Evolutionary conservation across 2,329 filamentous ascomycete species (phyloP).

Genomic region (Drechslerella dactyloides): DNA sequence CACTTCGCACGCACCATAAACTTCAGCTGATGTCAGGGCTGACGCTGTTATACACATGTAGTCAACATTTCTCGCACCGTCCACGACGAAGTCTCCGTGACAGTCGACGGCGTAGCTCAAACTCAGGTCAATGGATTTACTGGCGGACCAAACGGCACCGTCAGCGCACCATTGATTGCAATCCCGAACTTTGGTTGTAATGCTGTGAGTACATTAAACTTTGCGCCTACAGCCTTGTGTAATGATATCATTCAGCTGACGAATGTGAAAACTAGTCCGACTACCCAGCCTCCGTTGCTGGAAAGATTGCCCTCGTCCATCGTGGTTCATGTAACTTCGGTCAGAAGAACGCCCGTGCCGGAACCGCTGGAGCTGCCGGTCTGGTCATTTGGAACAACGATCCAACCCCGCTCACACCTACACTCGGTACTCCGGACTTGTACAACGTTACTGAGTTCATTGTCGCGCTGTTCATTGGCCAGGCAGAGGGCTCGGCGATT

Average conservation of each 20-base stretch:
- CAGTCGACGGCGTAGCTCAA: constrained; percentile 10
- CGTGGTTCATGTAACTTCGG: constrained; percentile 68
- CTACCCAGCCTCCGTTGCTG: constrained; percentile 64
- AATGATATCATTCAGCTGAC: not conserved
- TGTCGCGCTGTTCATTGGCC: constrained; percentile 33
- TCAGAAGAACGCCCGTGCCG: constrained; percentile 66
- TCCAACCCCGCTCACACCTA: constrained; percentile 19
- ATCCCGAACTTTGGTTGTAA: constrained; percentile 65
- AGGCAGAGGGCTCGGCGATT: constrained; percentile 51
- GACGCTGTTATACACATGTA: too few species aligned
- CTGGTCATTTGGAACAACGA: constrained; percentile 51
- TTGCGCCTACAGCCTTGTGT: not conserved
- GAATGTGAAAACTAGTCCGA: constrained; percentile 57
- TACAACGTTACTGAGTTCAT: constrained; percentile 56
- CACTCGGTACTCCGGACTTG: constrained; percentile 58
- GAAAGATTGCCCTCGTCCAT: constrained; percentile 67
- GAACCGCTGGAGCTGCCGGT: constrained; percentile 65
- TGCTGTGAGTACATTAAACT: constrained; percentile 54
- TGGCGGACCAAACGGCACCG: constrained; percentile 63
- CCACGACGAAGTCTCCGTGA: constrained; percentile 30
- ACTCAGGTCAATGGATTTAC: constrained; percentile 56
- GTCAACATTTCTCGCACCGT: constrained; percentile 37
- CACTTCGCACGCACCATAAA: constrained; percentile 8
- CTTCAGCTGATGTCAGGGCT: constrained; percentile 17
- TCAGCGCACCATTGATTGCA: constrained; percentile 60